Evolutionary conservation across 495 filamentous ascomycete genomes (phyloP).

Genomic region (Terfezia claveryi): DNA sequence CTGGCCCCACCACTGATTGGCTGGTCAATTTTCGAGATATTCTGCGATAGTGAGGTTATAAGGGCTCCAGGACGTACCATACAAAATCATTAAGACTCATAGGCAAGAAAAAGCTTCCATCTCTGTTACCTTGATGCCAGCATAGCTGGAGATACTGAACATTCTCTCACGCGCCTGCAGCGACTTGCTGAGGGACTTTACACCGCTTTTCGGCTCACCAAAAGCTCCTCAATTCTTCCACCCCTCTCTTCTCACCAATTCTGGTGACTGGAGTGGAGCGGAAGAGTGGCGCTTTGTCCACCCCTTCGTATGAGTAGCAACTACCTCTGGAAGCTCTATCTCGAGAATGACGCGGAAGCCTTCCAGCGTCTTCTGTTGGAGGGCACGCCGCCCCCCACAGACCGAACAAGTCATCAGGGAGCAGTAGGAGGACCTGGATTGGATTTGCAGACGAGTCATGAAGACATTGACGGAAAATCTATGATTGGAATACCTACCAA

Average conservation of each 20-base stretch:
- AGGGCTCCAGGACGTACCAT: too few relatives aligned
- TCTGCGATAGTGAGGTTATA: too few relatives aligned
- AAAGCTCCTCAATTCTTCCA: too few relatives aligned
- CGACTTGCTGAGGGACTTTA: too few relatives aligned
- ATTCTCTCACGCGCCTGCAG: too few relatives aligned
- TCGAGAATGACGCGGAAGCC: slow-evolving; percentile 83
- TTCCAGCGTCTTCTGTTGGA: slow-evolving; percentile 61
- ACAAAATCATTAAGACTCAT: too few relatives aligned
- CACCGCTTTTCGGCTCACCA: too few relatives aligned
- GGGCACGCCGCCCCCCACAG: slow-evolving; percentile 9
- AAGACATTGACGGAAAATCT: slow-evolving; percentile 3
- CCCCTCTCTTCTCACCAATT: background rate
- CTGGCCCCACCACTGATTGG: too few relatives aligned
- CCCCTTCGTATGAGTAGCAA: slow-evolving; percentile 62
- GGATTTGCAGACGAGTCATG: background rate
- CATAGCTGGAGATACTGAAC: too few relatives aligned
- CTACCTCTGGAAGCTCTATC: slow-evolving; percentile 82
- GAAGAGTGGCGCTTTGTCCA: background rate
- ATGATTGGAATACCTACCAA: slow-evolving; percentile 14
- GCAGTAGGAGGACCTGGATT: slow-evolving; percentile 10
- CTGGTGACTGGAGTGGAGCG: background rate
- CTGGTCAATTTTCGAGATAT: too few relatives aligned
- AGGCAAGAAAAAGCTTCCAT: too few relatives aligned
- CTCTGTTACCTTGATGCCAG: too few relatives aligned
- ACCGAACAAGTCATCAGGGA: slow-evolving; percentile 1